Conservation (phyloP, 2,329 filamentous ascomycete genomes). For the Talaromyces sp. region DNA sequence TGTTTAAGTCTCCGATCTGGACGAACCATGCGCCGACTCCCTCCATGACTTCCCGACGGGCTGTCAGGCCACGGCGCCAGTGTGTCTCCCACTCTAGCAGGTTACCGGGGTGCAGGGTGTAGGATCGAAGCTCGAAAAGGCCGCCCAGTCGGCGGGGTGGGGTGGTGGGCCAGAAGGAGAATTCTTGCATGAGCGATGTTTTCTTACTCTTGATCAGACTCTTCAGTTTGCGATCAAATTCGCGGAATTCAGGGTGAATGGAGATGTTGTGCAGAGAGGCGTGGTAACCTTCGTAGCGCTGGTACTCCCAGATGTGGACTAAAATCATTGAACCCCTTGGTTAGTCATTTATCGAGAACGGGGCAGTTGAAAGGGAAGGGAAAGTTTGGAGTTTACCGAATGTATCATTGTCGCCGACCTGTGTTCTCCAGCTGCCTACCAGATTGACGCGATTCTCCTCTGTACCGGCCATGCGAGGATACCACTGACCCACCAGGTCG, state of each 20-base stretch:
- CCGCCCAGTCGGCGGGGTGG: constrained; percentile 87
- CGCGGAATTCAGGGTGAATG: constrained; percentile 77
- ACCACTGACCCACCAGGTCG: constrained; percentile 85
- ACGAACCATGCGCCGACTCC: constrained; percentile 98
- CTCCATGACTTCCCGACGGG: constrained; percentile 95
- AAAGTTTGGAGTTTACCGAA: constrained; percentile 67
- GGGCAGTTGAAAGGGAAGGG: background rate
- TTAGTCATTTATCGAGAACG: background rate
- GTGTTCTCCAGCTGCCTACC: constrained; percentile 96
- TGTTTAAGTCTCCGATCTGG: constrained; percentile 96
- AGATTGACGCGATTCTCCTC: constrained; percentile 93
- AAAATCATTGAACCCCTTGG: constrained; percentile 2
- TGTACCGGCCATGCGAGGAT: constrained; percentile 81
- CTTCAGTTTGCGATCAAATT: constrained; percentile 83
- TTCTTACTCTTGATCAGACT: constrained; percentile 81
- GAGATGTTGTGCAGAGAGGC: constrained; percentile 84
- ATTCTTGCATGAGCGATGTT: constrained; percentile 96
- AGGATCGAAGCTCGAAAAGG: constrained; percentile 93
- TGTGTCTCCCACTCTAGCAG: constrained; percentile 98
- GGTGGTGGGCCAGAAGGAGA: constrained; percentile 98
- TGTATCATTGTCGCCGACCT: constrained; percentile 95
- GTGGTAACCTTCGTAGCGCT: constrained; percentile 95
- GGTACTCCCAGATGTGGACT: constrained; percentile 99
- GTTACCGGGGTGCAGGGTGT: constrained; percentile 93
- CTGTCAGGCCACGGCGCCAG: constrained; percentile 89